Evolutionary conservation across 2,329 filamentous ascomycete species (phyloP), one percentile per base, ranked within the genome.

Genomic region (Nothophoma quercina): DNA sequence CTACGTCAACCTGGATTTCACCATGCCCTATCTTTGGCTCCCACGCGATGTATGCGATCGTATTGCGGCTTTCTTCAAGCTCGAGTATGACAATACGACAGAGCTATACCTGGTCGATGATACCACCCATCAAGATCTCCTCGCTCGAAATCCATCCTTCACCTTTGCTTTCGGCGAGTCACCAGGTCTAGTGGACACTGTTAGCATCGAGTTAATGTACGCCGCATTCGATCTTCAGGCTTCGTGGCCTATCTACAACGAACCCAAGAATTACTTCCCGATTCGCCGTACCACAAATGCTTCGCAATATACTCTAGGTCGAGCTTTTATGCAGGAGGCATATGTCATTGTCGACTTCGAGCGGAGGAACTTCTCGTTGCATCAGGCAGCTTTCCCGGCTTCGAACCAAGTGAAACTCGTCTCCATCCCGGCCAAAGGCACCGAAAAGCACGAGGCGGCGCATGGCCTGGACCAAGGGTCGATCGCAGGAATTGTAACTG

Each of bases 331-430:
- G 3, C 73, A 75, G 43, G 71, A 75, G 49, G 66, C 73, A 1
- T 75, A 75, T 28, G 36, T 75, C 2, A 48, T 72, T 29, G 71
- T 72, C 15, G 69, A 75, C 46, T 74, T 72, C 38, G 70, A 74
- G 19, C 58, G 60, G 4, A 16, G 51, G 2, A 70, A 69, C 41
- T 75, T 75, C 40, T 47, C 35, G 15, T 19, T 47, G 7, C 44
- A 47, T 13, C 44, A 39, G 21, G 44, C 44, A 7, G 32, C 32
- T 3, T 43, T 50, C n/a, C 39, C 30, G 22, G 18, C 46, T 2
- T 30, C 21, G 7, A 38, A 35, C 19, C 38, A 29, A 6, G 38
- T 43, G 8, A 36, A 30, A 6, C 42, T 50, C 12, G 13, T 43
- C 9, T 9, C 46, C 5, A 50, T 50, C 4, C 5, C 23, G 4